Base-by-base conservation (phyloP, 768 basidiomycete genomes). In the Punctularia strigosozonata region DNA sequence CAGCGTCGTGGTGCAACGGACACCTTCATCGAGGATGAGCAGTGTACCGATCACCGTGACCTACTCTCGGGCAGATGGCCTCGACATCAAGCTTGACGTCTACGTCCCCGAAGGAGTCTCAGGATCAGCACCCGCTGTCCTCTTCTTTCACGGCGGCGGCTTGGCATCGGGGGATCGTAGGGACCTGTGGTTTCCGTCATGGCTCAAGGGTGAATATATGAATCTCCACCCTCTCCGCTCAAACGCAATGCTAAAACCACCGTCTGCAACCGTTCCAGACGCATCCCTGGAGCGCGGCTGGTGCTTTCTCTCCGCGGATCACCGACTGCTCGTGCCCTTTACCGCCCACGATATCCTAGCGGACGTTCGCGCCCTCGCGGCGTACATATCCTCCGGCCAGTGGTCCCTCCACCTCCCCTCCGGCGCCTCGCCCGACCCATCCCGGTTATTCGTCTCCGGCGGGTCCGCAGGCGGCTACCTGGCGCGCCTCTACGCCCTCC, bases 391-490 rank as follows among this genome's bases (percentile, higher is more conserved):
- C 8, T 44, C 43, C 40, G 18, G 45, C 48, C 21, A 46, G 45
- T 31, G 36, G 41, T 14, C 40, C 52, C 34, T 36, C 49, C 31
- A 12, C 35, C 21, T 24, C 18, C 14, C 37, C 35, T 4, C 4
- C 24, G 37, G 6, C 34, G n/a, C n/a, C n/a, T n/a, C n/a, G n/a
- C n/a, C n/a, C n/a, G n/a, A n/a, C n/a, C 28, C 56, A 13, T 45
- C 61, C 1, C 51, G 63, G 2, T 61, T 80, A 12, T 70, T 64
- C 0, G 75, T 73, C 2, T 58, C 68, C 4, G 80, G 79, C 1
- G 62, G 65, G 12, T 79, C 76, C 44, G 70, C 75, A 0, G 80
- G 80, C 7, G 77, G 74, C 2, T 54, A 71, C n/a, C 77, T 76
- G 43, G 73, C 75, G 1, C 78, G 76, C 47, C 62, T 80, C 8